Evolutionary conservation across 2,329 filamentous ascomycete genomes (phyloP), one percentile per base, ranked within the genome.

Genomic region (Periconia sp.): DNA sequence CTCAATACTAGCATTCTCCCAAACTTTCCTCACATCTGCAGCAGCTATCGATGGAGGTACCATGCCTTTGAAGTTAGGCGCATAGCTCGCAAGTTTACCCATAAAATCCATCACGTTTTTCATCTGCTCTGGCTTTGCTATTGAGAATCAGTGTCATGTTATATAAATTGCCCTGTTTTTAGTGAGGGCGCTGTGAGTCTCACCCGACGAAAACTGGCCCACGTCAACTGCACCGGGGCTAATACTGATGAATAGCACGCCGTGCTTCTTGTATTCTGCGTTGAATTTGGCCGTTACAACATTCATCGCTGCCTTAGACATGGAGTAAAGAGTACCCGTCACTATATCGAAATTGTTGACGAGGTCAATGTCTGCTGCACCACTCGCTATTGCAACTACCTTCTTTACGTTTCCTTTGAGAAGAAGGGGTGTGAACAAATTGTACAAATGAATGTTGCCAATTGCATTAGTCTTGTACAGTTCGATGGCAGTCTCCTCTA

Each of bases 241-340:
- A 1, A 69, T 42, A 10, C 41, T 45, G 17, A 67, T 2, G 30
- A 69, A 64, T 13, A 60, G 17, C 6, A 69, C 56, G 2, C 65
- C 65, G 0, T 67, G 56, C 17, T 61, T 50, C 37, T 60, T 53
- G n/a, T 59, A 68, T 51, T 75, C 65, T 2, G 65, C 73, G 2
- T 65, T 69, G 54, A 74, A 78, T 61, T 79, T 79, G 13, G 74
- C 73, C 2, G 76, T 64, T 1, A 70, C 53, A 18, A 77, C 62
- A 55, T 78, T 80, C 57, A 76, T 55, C 1, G 70, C 76, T 0
- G 71, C 74, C 55, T 79, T 80, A 23, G 64, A 65, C 18, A 70
- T 61, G 10, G 71, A 58, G 54, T 79, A 79, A 0, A 70, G 59
- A 0, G 70, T 62, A 1, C 44, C 58, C 20, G 57, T 54, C 2